Base-by-base conservation (phyloP, 2,329 filamentous ascomycete genomes). In the Verticillium nonalfalfae region DNA sequence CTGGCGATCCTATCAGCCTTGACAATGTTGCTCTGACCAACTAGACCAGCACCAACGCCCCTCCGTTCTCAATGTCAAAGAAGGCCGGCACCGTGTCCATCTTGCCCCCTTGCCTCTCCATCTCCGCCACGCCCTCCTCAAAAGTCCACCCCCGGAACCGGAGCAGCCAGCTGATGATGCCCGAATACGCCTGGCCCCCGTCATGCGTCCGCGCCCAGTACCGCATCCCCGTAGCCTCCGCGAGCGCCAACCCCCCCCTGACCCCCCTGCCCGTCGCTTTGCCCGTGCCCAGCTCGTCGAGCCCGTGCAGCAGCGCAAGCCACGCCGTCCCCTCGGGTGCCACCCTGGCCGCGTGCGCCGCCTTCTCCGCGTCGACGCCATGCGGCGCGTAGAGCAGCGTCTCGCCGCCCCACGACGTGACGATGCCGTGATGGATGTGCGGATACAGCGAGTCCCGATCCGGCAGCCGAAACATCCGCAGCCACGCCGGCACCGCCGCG, bases 181-280 rank as follows among this genome's bases (percentile, higher is more conserved):
- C 60, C 7, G 56, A 38, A 18, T 59, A 61, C 10, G n/a, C n/a
- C 4, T 54, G 50, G 33, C 55, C 57, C 6, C 57, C 40, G 7
- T 61, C 60, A 14, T 61, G 56, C n/a, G 60, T 61, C n/a, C 60
- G 45, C 4, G 57, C 9, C 60, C 60, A 61, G 13, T 61, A 61
- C 56, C 39, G 54, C 2, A 50, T 13, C 56, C 38, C 45, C 13
- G 34, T 55, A 9, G 10, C 34, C 45, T 57, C 36, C 13, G 45
- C 56, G 18, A 61, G 21, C 15, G 50, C 57, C 35, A 61, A 11
- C 4, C 60, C 60, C 14, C 57, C 57, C 3, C 7, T 40, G 1
- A 61, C 60, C 2, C 60, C 60, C 21, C 57, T 40, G 1, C 39
- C 36, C 3, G 56, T 55, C 18, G 45, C 56, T 21, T 50, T 6